Evolutionary conservation across 1,139 yeast species (phyloP).

Genomic region (Hemisphaericaspora subhashii): DNA sequence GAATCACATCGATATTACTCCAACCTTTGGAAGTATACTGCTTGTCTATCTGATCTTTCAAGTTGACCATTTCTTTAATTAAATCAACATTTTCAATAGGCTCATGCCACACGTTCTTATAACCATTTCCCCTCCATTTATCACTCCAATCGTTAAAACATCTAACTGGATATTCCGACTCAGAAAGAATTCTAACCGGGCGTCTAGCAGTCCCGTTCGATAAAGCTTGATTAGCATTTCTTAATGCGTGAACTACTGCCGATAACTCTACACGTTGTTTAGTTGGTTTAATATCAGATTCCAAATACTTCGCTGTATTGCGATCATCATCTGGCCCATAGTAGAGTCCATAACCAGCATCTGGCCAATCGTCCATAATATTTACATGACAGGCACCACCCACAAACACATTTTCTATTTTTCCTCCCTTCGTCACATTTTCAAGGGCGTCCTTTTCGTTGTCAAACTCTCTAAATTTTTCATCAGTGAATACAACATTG

Average conservation of each 20-base stretch:
- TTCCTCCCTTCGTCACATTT: neutral
- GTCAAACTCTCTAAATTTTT: no score
- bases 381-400: slow-evolving; percentile 72
- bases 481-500: no score
- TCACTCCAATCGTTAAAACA: slow-evolving; percentile 51
- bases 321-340: slow-evolving; percentile 57
- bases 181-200: slow-evolving; percentile 46
- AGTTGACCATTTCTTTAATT: slow-evolving; percentile 30
- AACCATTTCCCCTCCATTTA: slow-evolving; percentile 55
- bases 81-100: slow-evolving; percentile 55
- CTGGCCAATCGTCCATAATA: slow-evolving; percentile 47
- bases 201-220: slow-evolving; percentile 4
- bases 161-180: slow-evolving; percentile 56
- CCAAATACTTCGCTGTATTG: slow-evolving; percentile 53
- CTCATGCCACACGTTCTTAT: slow-evolving; percentile 44
- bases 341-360: slow-evolving; percentile 69
- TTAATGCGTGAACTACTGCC: slow-evolving; percentile 62
- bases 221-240: slow-evolving; percentile 28
- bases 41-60: slow-evolving; percentile 28
- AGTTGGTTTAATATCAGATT: slow-evolving; percentile 49
- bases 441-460: neutral
- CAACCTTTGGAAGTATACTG: slow-evolving; percentile 26
- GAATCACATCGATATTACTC: slow-evolving; percentile 40
- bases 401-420: slow-evolving; percentile 42
- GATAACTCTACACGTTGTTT: slow-evolving; percentile 80